Conservation (phyloP, 169 alveolate genomes). For the Plasmodium relictum region DNA sequence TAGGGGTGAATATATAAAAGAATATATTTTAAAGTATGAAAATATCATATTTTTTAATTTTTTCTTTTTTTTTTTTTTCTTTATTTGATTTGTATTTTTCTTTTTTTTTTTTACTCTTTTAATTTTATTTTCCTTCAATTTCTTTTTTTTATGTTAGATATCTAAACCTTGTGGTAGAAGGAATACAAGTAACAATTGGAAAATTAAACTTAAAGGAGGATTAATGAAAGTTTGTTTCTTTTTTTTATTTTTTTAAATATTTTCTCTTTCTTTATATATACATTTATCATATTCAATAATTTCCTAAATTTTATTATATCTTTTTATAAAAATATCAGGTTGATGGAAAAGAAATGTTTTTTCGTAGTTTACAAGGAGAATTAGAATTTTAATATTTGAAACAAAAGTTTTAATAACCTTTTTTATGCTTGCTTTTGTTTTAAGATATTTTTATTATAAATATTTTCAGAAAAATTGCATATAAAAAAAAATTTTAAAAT, state of each 20-base stretch:
- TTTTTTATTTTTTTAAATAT: not conserved
- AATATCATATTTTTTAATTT: too few relatives aligned
- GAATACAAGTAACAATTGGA: conserved; percentile 68
- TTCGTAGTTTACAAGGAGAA: conserved; percentile 72
- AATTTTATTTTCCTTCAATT: not conserved
- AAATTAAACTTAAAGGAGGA: conserved; percentile 71
- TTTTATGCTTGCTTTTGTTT: not conserved
- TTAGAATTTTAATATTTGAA: conserved; percentile 25
- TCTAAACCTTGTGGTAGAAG: conserved; percentile 70
- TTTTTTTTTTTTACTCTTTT: too few relatives aligned
- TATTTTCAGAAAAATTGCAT: too few relatives aligned
- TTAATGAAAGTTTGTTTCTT: conserved; percentile 48
- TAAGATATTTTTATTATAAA: too few relatives aligned
- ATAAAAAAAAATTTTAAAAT: too few relatives aligned
- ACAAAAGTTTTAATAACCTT: not conserved
- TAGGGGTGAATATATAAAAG: too few relatives aligned
- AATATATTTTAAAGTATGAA: too few relatives aligned
- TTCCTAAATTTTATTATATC: not conserved
- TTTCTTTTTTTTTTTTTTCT: too few relatives aligned
- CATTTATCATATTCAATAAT: not conserved
- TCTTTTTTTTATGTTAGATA: conserved; percentile 19
- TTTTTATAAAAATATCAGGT: conserved; percentile 22
- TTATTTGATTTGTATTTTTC: too few relatives aligned
- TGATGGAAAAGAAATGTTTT: conserved; percentile 73
- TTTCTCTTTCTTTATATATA: not conserved